A percentile compares a stretch with the other conserved stretches of the same genome.
Evolutionary conservation across 129 eudicot genomes (phyloP).

Genomic region (Flaveria linearis): DNA sequence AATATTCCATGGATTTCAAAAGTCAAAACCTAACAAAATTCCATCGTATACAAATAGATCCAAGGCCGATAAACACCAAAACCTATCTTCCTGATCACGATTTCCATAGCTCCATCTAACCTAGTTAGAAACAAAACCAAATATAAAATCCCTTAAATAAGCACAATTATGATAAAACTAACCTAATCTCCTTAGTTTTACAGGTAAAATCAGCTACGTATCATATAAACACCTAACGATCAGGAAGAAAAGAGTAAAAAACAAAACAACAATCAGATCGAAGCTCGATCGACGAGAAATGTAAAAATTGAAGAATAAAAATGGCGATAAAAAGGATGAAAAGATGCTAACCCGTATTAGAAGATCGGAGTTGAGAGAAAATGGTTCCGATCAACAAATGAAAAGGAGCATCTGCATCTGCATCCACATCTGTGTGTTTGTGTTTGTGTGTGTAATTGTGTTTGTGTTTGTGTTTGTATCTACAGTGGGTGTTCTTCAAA

Average conservation of each 20-base stretch:
- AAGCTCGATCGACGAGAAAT: constrained; percentile 17
- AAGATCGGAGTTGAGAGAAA: constrained; percentile 24
- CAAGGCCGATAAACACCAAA: constrained; percentile 7
- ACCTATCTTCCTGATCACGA: constrained; percentile 19
- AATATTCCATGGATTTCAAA: not conserved
- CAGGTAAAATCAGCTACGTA: constrained; percentile 6
- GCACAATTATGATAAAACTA: not conserved
- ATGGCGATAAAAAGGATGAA: constrained; percentile 2
- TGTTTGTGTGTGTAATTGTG: too few species aligned
- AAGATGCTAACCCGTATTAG: constrained; percentile 9
- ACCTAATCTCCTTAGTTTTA: constrained; percentile 13
- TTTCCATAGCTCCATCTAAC: not conserved
- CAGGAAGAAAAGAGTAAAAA: not conserved
- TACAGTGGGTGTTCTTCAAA: constrained; percentile 36
- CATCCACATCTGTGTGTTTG: not conserved
- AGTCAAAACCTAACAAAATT: constrained; percentile 29
- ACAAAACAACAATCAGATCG: constrained; percentile 32
- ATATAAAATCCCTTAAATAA: not conserved
- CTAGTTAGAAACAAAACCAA: not conserved
- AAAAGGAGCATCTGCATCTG: constrained; percentile 7
- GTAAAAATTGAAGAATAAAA: not conserved
- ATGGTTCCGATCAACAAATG: not conserved
- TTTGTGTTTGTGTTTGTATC: not conserved
- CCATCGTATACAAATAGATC: constrained; percentile 22
- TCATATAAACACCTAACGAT: not conserved